These are phyloP conservation scores for Trebouxia sp. DNA, from an alignment of 139 green algal species.

Conservation along the genomic window DNA sequence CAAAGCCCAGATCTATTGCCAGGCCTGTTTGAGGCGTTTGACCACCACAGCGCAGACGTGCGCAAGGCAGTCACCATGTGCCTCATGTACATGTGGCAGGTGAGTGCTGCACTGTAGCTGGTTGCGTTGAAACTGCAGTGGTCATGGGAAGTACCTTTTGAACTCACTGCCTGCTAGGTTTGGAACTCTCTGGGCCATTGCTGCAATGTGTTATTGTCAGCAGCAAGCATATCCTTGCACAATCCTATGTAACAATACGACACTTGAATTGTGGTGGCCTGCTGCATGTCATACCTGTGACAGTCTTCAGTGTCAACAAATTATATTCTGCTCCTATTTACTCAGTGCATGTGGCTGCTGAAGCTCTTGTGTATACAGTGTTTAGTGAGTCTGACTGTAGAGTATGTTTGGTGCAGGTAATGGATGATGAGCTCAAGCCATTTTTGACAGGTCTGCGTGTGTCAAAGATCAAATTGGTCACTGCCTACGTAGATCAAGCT, in stretches of 20 bases:
- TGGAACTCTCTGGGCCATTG: too few relatives aligned
- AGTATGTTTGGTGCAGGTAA: slow-evolving; percentile 12
- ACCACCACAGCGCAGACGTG: slow-evolving; percentile 59
- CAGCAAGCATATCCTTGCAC: background rate
- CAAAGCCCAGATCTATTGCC: slow-evolving; percentile 52
- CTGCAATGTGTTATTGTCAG: background rate
- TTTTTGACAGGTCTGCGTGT: slow-evolving; percentile 52
- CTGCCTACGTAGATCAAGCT: slow-evolving; percentile 58
- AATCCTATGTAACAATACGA: background rate
- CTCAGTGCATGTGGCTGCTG: background rate
- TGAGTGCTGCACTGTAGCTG: background rate
- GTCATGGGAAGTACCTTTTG: background rate
- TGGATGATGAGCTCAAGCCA: slow-evolving; percentile 54
- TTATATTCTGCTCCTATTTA: too few relatives aligned
- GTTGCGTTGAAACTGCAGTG: background rate
- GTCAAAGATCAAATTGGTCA: slow-evolving; percentile 67
- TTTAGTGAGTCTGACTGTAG: background rate
- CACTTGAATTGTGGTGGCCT: background rate
- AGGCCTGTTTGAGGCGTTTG: slow-evolving; percentile 59
- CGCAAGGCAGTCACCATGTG: slow-evolving; percentile 64
- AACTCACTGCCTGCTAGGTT: background rate
- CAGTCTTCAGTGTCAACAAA: too few relatives aligned
- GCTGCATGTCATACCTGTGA: background rate
- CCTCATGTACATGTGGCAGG: slow-evolving; percentile 58
- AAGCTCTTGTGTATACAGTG: background rate